These are phyloP conservation scores for Monosporozyma yasuniensis DNA, from an alignment of 805 yeast species.

Conservation along the genomic window DNA sequence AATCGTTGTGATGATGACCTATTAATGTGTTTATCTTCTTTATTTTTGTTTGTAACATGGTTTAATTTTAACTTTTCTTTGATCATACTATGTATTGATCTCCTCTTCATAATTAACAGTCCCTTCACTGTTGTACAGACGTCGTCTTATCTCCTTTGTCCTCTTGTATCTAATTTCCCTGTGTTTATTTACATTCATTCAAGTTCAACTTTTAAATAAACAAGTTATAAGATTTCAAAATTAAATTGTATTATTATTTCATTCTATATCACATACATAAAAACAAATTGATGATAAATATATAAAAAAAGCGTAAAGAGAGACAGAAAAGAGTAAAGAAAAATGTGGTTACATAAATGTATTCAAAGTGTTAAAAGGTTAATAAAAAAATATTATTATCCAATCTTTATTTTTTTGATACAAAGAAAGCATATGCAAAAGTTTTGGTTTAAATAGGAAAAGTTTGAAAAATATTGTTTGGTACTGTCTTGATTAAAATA, in stretches of 20 bases:
- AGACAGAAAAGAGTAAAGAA: not conserved
- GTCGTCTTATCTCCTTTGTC: not conserved
- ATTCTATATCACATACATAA: constrained; percentile 7
- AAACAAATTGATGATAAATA: constrained; percentile 2
- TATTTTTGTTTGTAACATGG: not conserved
- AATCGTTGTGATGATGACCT: constrained; percentile 27
- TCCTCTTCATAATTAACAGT: not conserved
- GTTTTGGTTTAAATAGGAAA: too few species aligned
- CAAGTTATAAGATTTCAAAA: not conserved
- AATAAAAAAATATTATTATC: not conserved
- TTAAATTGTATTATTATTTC: constrained; percentile 1
- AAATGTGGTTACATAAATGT: not conserved
- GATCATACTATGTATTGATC: not conserved
- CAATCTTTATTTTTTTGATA: too few species aligned
- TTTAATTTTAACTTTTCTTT: not conserved
- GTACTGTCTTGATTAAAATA: not conserved
- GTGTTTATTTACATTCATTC: not conserved
- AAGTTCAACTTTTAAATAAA: not conserved
- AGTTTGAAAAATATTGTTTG: not conserved
- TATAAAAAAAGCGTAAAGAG: not conserved
- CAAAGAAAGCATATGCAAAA: too few species aligned
- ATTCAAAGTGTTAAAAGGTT: not conserved
- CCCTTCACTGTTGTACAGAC: not conserved
- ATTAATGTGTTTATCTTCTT: constrained; percentile 5
- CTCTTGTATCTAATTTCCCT: not conserved